Evolutionary conservation across 768 basidiomycete genomes (phyloP).

Genomic region (Boletus rubropictus): DNA sequence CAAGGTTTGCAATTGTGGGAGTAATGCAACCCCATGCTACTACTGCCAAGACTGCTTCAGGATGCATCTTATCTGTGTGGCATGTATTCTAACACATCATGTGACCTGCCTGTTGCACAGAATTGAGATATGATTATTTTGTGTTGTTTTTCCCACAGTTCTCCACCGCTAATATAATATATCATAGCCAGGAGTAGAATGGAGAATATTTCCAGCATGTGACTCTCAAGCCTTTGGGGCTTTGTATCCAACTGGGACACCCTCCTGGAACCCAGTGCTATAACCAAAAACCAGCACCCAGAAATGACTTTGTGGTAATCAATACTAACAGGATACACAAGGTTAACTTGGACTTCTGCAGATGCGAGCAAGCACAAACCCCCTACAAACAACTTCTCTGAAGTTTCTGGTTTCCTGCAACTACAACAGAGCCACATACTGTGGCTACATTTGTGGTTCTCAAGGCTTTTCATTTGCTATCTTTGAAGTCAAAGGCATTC

Average conservation of each 20-base stretch:
- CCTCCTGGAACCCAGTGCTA: not conserved
- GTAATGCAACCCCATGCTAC: not conserved
- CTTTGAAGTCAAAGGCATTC: not conserved
- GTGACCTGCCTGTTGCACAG: not conserved
- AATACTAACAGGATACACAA: not conserved
- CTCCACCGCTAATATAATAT: not conserved
- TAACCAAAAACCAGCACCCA: not conserved
- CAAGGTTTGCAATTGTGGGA: not conserved
- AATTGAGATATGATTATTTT: not conserved
- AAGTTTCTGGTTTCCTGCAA: not conserved
- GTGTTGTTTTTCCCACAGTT: not conserved
- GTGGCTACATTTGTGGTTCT: not conserved
- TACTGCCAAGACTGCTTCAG: not conserved
- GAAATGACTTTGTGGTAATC: not conserved
- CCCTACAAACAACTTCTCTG: slow-evolving; percentile 1
- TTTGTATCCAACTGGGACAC: slow-evolving; percentile 1
- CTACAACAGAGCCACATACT: not conserved
- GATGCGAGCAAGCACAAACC: not conserved
- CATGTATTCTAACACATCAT: not conserved
- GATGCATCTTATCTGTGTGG: not conserved
- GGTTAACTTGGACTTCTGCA: not conserved
- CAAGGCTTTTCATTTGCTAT: not conserved
- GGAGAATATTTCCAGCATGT: not conserved
- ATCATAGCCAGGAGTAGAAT: not conserved
- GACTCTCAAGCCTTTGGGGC: not conserved